phyloP scores from a whole-genome alignment of 2,329 filamentous ascomycete genomes.

The Endoconidiophora polonica region DNA sequence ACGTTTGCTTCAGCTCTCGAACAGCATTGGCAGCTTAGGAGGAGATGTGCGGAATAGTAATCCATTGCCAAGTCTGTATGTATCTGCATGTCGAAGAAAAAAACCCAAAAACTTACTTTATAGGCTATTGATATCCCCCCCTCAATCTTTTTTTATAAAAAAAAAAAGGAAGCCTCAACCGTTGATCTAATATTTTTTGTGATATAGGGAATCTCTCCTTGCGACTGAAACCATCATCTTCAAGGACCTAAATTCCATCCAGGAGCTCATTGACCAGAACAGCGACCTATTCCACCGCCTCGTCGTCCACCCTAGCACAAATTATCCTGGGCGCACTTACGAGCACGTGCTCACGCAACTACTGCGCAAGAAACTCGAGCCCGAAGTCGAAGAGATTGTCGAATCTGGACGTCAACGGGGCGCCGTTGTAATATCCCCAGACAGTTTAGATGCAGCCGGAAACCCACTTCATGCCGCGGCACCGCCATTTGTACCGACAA shows the following conservation, averaged over 20 bases:
- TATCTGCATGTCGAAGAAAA: background rate
- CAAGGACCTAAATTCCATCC: conserved; percentile 50
- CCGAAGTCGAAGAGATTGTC: conserved; percentile 57
- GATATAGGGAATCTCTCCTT: conserved; percentile 48
- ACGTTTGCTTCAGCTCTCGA: conserved; percentile 50
- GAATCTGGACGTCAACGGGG: conserved; percentile 34
- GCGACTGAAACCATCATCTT: conserved; percentile 56
- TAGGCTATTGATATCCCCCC: too few relatives aligned
- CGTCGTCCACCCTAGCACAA: conserved; percentile 59
- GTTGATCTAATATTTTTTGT: background rate
- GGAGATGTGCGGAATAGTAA: conserved; percentile 43
- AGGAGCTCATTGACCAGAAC: conserved; percentile 47
- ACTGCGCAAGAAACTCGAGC: conserved; percentile 70
- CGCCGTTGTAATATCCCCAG: background rate
- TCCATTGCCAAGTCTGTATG: conserved; percentile 51
- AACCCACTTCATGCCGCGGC: conserved; percentile 11
- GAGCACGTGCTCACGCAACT: conserved; percentile 50
- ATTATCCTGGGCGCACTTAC: conserved; percentile 54
- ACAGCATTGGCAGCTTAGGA: conserved; percentile 48
- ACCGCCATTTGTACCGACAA: conserved; percentile 7
- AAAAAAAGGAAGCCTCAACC: background rate
- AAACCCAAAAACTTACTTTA: too few relatives aligned
- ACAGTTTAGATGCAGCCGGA: conserved; percentile 17
- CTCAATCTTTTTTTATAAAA: background rate
- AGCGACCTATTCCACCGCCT: conserved; percentile 50